Base-by-base conservation (phyloP, 768 basidiomycete genomes). In the Xerocomus brunneocitrinus region DNA sequence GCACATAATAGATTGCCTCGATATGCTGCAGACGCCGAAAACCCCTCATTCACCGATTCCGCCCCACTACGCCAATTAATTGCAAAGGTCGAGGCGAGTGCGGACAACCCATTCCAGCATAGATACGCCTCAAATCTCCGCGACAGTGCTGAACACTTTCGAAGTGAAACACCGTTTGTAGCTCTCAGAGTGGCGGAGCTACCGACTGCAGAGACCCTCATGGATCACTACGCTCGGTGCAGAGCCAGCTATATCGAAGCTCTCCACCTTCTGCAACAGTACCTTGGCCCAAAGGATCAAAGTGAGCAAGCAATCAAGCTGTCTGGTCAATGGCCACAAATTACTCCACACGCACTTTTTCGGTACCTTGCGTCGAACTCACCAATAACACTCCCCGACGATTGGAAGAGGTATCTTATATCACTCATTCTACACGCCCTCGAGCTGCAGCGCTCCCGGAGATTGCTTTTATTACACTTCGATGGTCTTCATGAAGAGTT, bases 321-420 rank as follows among this genome's bases (percentile, higher is more conserved):
- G 8, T 41, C 59, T 4, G 66, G 66, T 14, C 58, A 70, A 48
- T 75, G 74, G 73, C 75, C 75, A 4, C 62, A 66, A 14, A 47
- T 71, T 12, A 69, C 70, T 14, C 28, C 57, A 7, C 58, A 61
- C 40, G 50, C 59, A 10, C 59, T 76, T 25, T 59, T 76, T 25
- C 41, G 48, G 16, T 57, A 52, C 10, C 60, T 75, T 32, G 62
- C 66, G 19, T 64, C 64, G 31, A 52, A 59, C 12, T 62, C 63
- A 3, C 30, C 35, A 1, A 55, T 25, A 4, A 8, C 1, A 2
- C 39, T 68, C 10, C 38, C 62, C 3, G 19, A 41, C 4, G 24
- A 50, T 16, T 77, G 74, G 74, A 42, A 47, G 47, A 41, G 50
- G 6, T 58, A 45, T 51, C 54, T 77, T 9, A 52, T 66, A 14